Percentiles rank a stretch among this genome's conserved stretches.
Evolutionary conservation across 2,329 filamentous ascomycete genomes (phyloP).

Genomic region (Ascochyta pisi): DNA sequence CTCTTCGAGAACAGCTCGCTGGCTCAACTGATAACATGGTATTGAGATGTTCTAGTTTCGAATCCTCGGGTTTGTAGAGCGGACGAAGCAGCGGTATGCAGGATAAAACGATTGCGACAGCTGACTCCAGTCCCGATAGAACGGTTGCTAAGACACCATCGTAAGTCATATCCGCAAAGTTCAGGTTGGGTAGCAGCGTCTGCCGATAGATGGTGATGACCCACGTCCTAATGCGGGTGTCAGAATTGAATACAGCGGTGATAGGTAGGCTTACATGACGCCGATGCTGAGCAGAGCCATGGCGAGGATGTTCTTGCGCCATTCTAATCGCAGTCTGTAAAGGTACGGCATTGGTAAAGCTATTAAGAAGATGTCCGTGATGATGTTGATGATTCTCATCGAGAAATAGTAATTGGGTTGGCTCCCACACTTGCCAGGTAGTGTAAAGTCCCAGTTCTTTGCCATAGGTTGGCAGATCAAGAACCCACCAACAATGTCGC

Average conservation of each 20-base stretch:
- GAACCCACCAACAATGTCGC: conserved; percentile 22
- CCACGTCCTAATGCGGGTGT: conserved; percentile 24
- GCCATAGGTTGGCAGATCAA: conserved; percentile 28
- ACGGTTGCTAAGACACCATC: conserved; percentile 26
- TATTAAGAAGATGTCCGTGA: conserved; percentile 27
- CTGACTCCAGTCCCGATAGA: conserved; percentile 29
- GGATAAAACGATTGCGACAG: conserved; percentile 30
- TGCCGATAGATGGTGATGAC: conserved; percentile 34
- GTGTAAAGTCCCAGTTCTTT: conserved; percentile 25
- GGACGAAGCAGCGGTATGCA: conserved; percentile 31
- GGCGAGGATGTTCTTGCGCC: conserved; percentile 23
- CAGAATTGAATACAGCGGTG: neutral
- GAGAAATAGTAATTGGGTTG: conserved; percentile 26
- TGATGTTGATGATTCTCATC: conserved; percentile 28
- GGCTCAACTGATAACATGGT: neutral
- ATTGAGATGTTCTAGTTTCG: neutral
- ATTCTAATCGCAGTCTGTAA: conserved; percentile 18
- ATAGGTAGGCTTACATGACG: conserved; percentile 19
- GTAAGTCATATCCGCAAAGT: conserved; percentile 30
- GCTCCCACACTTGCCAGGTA: conserved; percentile 27
- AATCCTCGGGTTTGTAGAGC: conserved; percentile 2
- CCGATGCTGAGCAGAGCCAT: conserved; percentile 29
- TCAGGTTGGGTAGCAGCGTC: conserved; percentile 13
- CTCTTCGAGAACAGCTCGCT: neutral
- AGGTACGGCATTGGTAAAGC: conserved; percentile 30